phyloP scores from a whole-genome alignment of 73 alveolate genomes.

The Effrenium voratum region DNA sequence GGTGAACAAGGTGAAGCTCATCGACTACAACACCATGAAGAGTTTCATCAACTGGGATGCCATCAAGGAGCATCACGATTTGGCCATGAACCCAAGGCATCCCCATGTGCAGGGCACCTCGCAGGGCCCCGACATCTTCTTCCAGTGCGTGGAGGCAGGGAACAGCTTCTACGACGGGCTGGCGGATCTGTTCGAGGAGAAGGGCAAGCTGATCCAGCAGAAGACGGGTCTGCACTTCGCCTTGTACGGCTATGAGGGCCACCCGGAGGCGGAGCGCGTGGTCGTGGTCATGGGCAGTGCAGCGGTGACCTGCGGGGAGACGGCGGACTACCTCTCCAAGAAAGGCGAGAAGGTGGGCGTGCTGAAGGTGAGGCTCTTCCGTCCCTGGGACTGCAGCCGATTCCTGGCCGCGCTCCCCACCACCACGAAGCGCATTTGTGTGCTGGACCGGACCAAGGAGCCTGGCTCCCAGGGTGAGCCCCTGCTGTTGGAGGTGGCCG shows the following conservation, averaged over 20 bases:
- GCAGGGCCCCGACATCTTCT: constrained; percentile 85
- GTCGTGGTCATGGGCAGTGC: constrained; percentile 72
- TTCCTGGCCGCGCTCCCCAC: constrained; percentile 75
- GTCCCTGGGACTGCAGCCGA: constrained; percentile 65
- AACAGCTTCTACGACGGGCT: constrained; percentile 56
- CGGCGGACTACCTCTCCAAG: background rate
- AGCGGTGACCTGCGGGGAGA: constrained; percentile 56
- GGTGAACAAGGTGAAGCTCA: constrained; percentile 30
- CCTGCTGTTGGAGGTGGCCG: constrained; percentile 35
- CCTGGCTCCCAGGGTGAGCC: constrained; percentile 89
- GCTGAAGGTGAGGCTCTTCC: constrained; percentile 42
- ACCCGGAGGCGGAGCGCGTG: constrained; percentile 51
- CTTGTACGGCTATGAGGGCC: constrained; percentile 46
- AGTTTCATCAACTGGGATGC: constrained; percentile 60
- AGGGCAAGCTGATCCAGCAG: background rate
- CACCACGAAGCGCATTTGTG: constrained; percentile 55
- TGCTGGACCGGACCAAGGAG: constrained; percentile 93
- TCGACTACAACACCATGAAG: constrained; percentile 60
- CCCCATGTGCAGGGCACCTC: constrained; percentile 83
- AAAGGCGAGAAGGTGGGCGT: background rate
- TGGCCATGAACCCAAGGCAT: constrained; percentile 68
- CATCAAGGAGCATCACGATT: constrained; percentile 35
- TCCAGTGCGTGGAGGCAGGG: constrained; percentile 76
- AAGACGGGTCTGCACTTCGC: constrained; percentile 47
- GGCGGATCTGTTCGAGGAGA: constrained; percentile 58